Percentiles rank a stretch among this genome's conserved stretches.
phyloP scores from a whole-genome alignment of 192 early-diverging fungal species.

The Coemansia sp. region DNA sequence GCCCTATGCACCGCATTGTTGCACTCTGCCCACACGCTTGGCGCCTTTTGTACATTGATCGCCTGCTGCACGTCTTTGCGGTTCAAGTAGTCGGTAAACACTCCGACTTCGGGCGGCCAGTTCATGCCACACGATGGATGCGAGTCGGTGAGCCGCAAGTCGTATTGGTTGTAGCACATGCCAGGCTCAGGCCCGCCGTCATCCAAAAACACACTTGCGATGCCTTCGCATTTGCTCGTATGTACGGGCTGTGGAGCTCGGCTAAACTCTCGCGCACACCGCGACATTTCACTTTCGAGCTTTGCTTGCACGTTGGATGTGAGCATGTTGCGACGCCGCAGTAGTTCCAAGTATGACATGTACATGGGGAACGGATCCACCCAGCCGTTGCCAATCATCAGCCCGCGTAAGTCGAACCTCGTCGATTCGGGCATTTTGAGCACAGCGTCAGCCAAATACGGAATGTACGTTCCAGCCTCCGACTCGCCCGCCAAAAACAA shows the following conservation, averaged over 20 bases:
- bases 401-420: slow-evolving; percentile 32
- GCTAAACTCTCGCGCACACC: slow-evolving; percentile 40
- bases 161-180: slow-evolving; percentile 73
- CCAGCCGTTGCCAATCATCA: slow-evolving; percentile 79
- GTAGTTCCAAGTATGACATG: slow-evolving; percentile 53
- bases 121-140: slow-evolving; percentile 63
- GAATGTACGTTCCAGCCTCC: slow-evolving; percentile 72
- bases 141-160: slow-evolving; percentile 63
- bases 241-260: slow-evolving; percentile 53
- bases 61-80: slow-evolving; percentile 56
- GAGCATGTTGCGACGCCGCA: slow-evolving; percentile 42
- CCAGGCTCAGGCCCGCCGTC: slow-evolving; percentile 39
- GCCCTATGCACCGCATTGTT: slow-evolving; percentile 35
- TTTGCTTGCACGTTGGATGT: slow-evolving; percentile 15
- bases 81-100: slow-evolving; percentile 50
- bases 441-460: slow-evolving; percentile 63
- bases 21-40: slow-evolving; percentile 62
- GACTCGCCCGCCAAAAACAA: slow-evolving; percentile 76
- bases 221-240: slow-evolving; percentile 40
- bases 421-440: slow-evolving; percentile 28
- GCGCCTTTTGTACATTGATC: slow-evolving; percentile 50
- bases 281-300: slow-evolving; percentile 30
- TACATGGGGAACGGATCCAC: slow-evolving; percentile 65
- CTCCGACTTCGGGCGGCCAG: slow-evolving; percentile 53
- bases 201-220: slow-evolving; percentile 32